Evolutionary conservation across 441 rosid genomes (phyloP), one percentile per base, ranked within the genome.

Genomic region (Gossypium lobatum): DNA sequence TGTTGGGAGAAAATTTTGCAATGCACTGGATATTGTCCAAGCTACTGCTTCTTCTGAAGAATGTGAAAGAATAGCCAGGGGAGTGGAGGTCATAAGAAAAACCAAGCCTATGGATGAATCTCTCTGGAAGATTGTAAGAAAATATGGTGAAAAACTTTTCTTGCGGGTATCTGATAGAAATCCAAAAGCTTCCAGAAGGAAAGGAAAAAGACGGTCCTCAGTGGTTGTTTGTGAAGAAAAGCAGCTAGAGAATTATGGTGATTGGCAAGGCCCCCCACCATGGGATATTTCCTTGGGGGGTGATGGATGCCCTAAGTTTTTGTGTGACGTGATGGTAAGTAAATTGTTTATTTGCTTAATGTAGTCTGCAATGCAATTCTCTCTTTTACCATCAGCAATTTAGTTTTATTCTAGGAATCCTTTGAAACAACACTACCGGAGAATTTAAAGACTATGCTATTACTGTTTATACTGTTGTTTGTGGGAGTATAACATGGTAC

Each of bases 261-360:
- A 85, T 68, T 94, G 95, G 94, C 86, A 86, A 85, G 93, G 91
- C 5, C 88, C 85, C n/a, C 87, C 94, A 6, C 95, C 97, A 64
- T 94, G 97, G 97, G 96, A 89, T 79, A 59, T 80, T 39, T 85
- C 93, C 60, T 72, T 79, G 20, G 95, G 95, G 1, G 98, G 98
- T 61, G 93, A 94, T 84, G 97, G 97, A 59, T 82, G 78, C 73
- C 97, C 97, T 0, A 92, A 89, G 80, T 94, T 94, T 84, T 85
- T 94, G 21, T 91, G 97, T 80, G 98, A 94, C 79, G 97, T 91
- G 78, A 91, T 94, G 97, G 97, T 92, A 84, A 70, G 78, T 64
- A 60, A 62, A 10, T 55, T 16, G 14, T 26, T 54, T 73, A 10
- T 50, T 6, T 74, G 39, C 20, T 17, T n/a, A 67, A 61, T 59